Evolutionary conservation across 345 rosid species (phyloP).

Genomic region (Microcos paniculata): DNA sequence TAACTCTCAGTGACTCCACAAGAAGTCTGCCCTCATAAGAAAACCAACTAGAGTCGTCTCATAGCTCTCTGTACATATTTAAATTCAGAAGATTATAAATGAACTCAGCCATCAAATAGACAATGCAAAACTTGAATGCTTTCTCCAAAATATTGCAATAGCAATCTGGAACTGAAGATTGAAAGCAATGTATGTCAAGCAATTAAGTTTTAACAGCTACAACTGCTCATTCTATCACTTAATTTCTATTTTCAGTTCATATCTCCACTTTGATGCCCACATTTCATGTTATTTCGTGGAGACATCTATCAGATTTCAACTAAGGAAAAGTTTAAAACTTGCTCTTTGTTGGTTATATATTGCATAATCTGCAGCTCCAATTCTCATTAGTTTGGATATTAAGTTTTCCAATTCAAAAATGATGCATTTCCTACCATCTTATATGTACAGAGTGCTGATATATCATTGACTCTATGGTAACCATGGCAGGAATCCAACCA

Average conservation of each 20-base stretch:
- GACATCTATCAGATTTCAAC: neutral
- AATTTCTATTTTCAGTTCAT: neutral
- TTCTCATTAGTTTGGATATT: neutral
- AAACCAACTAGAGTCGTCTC: constrained; percentile 4
- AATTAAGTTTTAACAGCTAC: neutral
- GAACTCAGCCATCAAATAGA: neutral
- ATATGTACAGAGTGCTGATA: neutral
- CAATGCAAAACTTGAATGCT: neutral
- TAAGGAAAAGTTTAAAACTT: neutral
- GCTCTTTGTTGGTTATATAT: neutral
- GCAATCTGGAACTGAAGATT: neutral
- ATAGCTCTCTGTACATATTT: neutral
- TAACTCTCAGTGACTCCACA: neutral
- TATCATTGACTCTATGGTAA: neutral
- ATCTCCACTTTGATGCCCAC: neutral
- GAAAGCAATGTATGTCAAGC: neutral
- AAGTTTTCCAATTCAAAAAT: neutral
- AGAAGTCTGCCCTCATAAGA: neutral
- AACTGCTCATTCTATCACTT: neutral
- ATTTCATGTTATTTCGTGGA: neutral
- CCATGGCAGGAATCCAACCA: neutral
- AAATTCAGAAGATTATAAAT: too few relatives aligned
- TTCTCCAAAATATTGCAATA: neutral
- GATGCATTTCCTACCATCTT: neutral
- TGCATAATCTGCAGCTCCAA: neutral